These are phyloP conservation scores for Fistulifera solaris DNA, from an alignment of 108 stramenopile species.

Conservation along the genomic window DNA sequence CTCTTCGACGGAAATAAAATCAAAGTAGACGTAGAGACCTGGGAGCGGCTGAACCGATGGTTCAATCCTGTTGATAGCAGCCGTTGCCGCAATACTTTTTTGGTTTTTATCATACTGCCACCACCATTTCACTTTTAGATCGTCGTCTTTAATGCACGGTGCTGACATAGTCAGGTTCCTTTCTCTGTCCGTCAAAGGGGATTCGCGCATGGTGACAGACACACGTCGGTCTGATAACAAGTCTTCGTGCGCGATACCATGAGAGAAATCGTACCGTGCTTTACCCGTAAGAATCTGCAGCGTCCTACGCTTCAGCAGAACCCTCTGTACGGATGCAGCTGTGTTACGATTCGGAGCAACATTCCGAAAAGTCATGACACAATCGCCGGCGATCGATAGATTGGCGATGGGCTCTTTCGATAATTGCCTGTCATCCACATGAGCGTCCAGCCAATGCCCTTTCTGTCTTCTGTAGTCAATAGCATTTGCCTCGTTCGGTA, in stretches of 20 bases:
- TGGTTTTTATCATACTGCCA: too few relatives aligned
- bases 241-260: conserved; percentile 51
- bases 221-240: conserved; percentile 40
- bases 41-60: conserved; percentile 27
- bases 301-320: conserved; percentile 30
- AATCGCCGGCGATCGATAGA: conserved; percentile 45
- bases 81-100: too few relatives aligned
- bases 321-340: conserved; percentile 5
- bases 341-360: conserved; percentile 14
- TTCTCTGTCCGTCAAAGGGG: conserved; percentile 32
- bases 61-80: not conserved
- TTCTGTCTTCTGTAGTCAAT: conserved; percentile 40
- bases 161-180: not conserved
- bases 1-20: conserved; percentile 49
- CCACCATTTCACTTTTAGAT: not conserved
- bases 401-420: conserved; percentile 59
- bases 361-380: conserved; percentile 48
- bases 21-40: conserved; percentile 39
- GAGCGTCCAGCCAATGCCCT: conserved; percentile 36
- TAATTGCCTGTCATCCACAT: conserved; percentile 56
- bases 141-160: not conserved
- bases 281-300: conserved; percentile 48
- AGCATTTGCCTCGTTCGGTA: conserved; percentile 61
- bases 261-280: conserved; percentile 56
- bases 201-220: conserved; percentile 54